Evolutionary conservation across 805 yeast species (phyloP).

Genomic region (Schwanniomyces polymorphus): DNA sequence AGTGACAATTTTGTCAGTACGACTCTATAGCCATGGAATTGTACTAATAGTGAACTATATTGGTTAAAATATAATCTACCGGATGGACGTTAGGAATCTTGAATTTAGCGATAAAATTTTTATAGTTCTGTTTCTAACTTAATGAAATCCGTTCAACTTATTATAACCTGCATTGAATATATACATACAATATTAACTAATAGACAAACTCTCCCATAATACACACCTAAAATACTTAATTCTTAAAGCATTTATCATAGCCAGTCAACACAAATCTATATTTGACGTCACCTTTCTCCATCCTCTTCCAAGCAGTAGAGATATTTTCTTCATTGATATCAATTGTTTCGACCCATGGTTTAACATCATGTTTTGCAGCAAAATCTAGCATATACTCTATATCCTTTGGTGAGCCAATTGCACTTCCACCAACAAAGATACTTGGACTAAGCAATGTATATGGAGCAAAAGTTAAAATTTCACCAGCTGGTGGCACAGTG

Average conservation of each 20-base stretch:
- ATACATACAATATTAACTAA: no score
- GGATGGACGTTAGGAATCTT: no score
- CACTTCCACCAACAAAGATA: conserved; percentile 28
- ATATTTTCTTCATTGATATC: conserved; percentile 33
- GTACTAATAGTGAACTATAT: no score
- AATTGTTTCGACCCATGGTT: conserved; percentile 35
- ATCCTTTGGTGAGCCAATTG: conserved; percentile 36
- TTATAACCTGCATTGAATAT: no score
- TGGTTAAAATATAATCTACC: no score
- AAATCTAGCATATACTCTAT: conserved; percentile 36
- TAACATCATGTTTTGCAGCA: conserved; percentile 36
- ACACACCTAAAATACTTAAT: no score
- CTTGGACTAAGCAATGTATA: conserved; percentile 25
- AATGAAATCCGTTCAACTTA: no score
- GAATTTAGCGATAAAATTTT: no score
- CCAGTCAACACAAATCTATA: conserved; percentile 61
- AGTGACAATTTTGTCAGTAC: no score
- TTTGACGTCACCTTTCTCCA: conserved; percentile 32
- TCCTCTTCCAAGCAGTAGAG: conserved; percentile 32
- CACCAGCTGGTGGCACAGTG: conserved; percentile 20
- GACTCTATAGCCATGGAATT: no score
- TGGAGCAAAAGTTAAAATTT: conserved; percentile 23
- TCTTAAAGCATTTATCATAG: conserved; percentile 37
- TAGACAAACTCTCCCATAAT: no score
- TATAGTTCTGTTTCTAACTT: no score